Base-by-base conservation (phyloP, 768 basidiomycete species). In the Favolaschia claudopus region DNA sequence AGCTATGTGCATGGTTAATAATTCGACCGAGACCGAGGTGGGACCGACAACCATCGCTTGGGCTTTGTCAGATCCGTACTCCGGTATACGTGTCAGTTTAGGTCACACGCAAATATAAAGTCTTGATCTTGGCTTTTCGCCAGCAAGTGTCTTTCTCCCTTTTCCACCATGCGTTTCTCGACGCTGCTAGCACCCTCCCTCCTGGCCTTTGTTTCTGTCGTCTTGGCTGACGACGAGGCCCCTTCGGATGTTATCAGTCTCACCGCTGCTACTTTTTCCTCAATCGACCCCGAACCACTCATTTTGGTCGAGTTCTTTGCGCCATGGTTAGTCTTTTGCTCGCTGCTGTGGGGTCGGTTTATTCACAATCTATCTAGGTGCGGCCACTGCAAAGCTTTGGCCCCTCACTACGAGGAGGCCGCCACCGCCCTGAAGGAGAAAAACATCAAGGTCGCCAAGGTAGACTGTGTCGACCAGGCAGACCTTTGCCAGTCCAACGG, bases 291-390 rank as follows among this genome's bases (percentile, higher is more conserved):
- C 4, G 92, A 93, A 70, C 72, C 88, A 19, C 77, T 96, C 63
- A 86, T 94, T 61, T 83, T 99, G 28, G 92, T 98, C 60, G 96
- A 99, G 81, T 99, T 95, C 88, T 96, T 93, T 71, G 92, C 93
- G 25, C 92, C 91, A 62, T 94, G 91, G 91, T 91, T 69, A 10
- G 70, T 62, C 27, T 62, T 62, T 17, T 50, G 24, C 40, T 34
- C 37, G 8, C 24, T 9, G 1, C 47, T 42, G 25, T 29, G 28
- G 15, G 32, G 28, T 36, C 29, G 7, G 32, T 40, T 13, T 27
- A 24, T 9, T 19, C 47, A 5, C 62, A 32, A 2, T 17, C 25
- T 37, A n/a, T 40, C 22, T 50, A 92, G 91, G 92, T 96, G 94
- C 72, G 94, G 95, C 42, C 95, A 97, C 79, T 97, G 96, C 83